Percentiles rank a stretch among this genome's conserved stretches.
Conservation (phyloP, 352 stramenopile genomes). For the Thalassiosira hispida region DNA sequence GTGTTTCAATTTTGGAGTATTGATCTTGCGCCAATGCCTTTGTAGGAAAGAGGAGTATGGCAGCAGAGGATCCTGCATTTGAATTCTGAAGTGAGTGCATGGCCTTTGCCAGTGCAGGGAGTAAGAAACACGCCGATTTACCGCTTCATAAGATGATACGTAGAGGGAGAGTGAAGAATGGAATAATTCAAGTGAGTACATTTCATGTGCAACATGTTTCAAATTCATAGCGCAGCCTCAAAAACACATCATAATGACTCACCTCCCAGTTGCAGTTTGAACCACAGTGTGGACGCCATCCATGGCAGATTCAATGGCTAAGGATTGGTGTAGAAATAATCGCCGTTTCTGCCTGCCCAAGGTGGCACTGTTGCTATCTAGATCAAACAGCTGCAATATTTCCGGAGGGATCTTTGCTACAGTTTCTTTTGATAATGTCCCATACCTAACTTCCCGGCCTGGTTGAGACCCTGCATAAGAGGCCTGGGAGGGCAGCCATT, state of each 20-base stretch:
- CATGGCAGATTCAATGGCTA: conserved; percentile 89
- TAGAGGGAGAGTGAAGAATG: too few relatives aligned
- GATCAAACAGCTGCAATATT: conserved; percentile 45
- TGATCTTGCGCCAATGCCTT: conserved; percentile 99
- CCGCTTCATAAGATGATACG: too few relatives aligned
- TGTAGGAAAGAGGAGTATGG: conserved; percentile 96
- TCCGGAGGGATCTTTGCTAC: conserved; percentile 46
- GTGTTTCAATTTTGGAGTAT: conserved; percentile 87
- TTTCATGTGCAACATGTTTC: too few relatives aligned
- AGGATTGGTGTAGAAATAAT: conserved; percentile 92
- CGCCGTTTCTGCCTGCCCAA: conserved; percentile 33
- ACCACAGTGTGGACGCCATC: conserved; percentile 91
- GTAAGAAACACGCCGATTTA: conserved; percentile 96
- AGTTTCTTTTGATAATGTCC: conserved; percentile 42
- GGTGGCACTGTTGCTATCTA: conserved; percentile 5
- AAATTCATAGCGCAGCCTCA: too few relatives aligned
- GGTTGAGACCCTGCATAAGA: conserved; percentile 70
- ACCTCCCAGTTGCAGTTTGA: conserved; percentile 95
- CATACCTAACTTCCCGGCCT: conserved; percentile 53
- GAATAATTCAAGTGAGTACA: too few relatives aligned
- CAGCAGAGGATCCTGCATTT: conserved; percentile 79
- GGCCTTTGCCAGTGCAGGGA: conserved; percentile 90
- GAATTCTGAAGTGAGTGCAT: conserved; percentile 36
- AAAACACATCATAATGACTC: too few relatives aligned
- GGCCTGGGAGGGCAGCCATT: conserved; percentile 68